phyloP scores from a whole-genome alignment of 2,329 filamentous ascomycete genomes.

The Corynespora cassiicola region DNA sequence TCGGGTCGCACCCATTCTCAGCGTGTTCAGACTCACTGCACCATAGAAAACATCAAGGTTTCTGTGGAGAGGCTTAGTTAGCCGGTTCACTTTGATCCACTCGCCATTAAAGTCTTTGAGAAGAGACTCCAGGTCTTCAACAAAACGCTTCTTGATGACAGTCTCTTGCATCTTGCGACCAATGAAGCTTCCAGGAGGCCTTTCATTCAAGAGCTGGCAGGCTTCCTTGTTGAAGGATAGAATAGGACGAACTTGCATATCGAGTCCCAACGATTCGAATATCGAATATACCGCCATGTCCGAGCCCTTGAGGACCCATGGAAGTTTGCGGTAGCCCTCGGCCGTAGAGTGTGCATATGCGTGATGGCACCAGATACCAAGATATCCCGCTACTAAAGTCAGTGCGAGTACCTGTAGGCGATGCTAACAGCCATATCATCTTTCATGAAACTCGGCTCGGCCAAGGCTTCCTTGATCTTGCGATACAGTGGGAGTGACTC shows the following conservation, averaged over 20 bases:
- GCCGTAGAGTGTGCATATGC: slow-evolving; percentile 53
- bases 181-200: slow-evolving; percentile 1
- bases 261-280: slow-evolving; percentile 41
- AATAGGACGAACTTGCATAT: slow-evolving; percentile 39
- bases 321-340: slow-evolving; percentile 30
- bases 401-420: too few species aligned
- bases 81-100: slow-evolving; percentile 7
- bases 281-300: slow-evolving; percentile 52
- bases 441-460: slow-evolving; percentile 43
- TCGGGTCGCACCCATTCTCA: too few species aligned
- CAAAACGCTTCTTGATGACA: not conserved
- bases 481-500: slow-evolving; percentile 45
- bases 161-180: slow-evolving; percentile 2
- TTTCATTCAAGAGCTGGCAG: not conserved
- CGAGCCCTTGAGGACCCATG: slow-evolving; percentile 52
- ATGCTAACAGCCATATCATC: slow-evolving; percentile 42
- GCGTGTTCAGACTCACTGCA: too few species aligned
- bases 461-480: slow-evolving; percentile 38
- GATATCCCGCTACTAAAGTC: slow-evolving; percentile 43
- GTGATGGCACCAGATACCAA: slow-evolving; percentile 57
- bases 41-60: too few species aligned
- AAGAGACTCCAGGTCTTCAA: slow-evolving; percentile 1
- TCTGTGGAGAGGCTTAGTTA: slow-evolving; percentile 2
- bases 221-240: slow-evolving; percentile 2
- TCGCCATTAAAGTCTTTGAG: slow-evolving; percentile 2